Percentiles rank a stretch among this genome's conserved stretches.
These are phyloP conservation scores for Phytophthora hibernalis DNA, from an alignment of 352 stramenopile species.

Conservation along the genomic window DNA sequence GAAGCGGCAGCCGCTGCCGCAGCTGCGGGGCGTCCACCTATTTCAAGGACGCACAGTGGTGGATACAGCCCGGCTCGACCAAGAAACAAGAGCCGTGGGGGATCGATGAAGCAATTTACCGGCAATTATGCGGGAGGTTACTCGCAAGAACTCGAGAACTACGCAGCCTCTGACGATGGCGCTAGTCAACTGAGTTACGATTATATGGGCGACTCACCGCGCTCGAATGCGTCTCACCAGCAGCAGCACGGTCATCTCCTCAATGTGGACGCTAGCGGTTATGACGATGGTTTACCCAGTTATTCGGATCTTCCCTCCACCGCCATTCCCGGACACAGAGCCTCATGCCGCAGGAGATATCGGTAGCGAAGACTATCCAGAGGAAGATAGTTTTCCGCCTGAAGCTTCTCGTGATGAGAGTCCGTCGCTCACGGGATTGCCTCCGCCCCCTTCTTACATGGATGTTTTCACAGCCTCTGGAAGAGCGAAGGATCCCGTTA, in stretches of 20 bases:
- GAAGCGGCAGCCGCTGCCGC: slow-evolving; percentile 39
- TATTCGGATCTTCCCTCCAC: slow-evolving; percentile 33
- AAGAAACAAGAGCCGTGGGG: slow-evolving; percentile 29
- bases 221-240: slow-evolving; percentile 33
- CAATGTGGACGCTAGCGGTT: slow-evolving; percentile 22
- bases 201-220: slow-evolving; percentile 37
- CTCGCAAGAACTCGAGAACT: slow-evolving; percentile 35
- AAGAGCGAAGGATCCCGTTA: slow-evolving; percentile 32
- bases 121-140: slow-evolving; percentile 4
- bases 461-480: slow-evolving; percentile 61
- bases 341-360: slow-evolving; percentile 2
- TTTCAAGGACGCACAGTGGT: slow-evolving; percentile 38
- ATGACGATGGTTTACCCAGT: slow-evolving; percentile 18
- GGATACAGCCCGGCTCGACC: slow-evolving; percentile 24
- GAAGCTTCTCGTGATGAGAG: slow-evolving; percentile 30
- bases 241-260: slow-evolving; percentile 16
- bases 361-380: slow-evolving; percentile 26
- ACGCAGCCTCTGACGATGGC: slow-evolving; percentile 44
- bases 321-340: slow-evolving; percentile 26
- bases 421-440: slow-evolving; percentile 36
- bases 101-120: slow-evolving; percentile 33
- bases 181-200: slow-evolving; percentile 45
- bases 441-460: slow-evolving; percentile 59
- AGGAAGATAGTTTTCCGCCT: slow-evolving; percentile 46
- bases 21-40: slow-evolving; percentile 25